Evolutionary conservation across 78 protist genomes (phyloP), one percentile per base, ranked within the genome.

Genomic region (Pigoraptor vietnamica): DNA sequence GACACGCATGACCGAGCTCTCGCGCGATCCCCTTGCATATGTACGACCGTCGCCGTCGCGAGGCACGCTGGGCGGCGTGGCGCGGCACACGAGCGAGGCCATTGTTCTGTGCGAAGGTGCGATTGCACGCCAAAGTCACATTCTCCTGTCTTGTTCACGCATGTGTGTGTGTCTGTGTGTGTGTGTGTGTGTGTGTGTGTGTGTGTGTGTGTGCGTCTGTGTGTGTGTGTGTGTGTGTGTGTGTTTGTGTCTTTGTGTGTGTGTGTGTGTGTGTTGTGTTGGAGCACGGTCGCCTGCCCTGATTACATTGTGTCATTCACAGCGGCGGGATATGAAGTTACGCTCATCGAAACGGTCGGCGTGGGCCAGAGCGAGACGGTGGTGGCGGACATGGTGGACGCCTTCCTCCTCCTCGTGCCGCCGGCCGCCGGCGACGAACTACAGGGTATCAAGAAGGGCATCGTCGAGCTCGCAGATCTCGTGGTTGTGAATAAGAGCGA

Each of bases 351-450:
- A 87, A 99, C 99, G 1, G 99, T 99, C n/a, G 99, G 99, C 0
- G 99, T 98, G 29, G 99, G 99, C 24, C 99, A 99, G 93, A 92
- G 96, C 0, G 99, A 99, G 89, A 89, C 92, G 0, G 92, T 90
- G 23, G 99, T 97, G 6, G 96, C 96, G 1, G 95, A 96, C 33
- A 92, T 98, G 95, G 96, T 96, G 0, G 99, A 99, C 92, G 0
- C 97, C 37, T 94, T 97, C 39, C 33, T 91, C n/a, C 86, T 99
- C 32, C 93, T 98, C 2, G 93, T 98, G 10, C 97, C 99, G 21
- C 99, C 99, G 0, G 99, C 96, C 14, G 95, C 93, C 23, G 99
- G 99, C 38, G 99, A 99, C 55, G 99, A 96, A 86, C 96, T 99
- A 33, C 99, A 95, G 94, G 99, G 99, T 40, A 94, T 98, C 90